A percentile compares a stretch with the other conserved stretches of the same genome.
Evolutionary conservation across 805 yeast genomes (phyloP).

Genomic region (Candida pini): DNA sequence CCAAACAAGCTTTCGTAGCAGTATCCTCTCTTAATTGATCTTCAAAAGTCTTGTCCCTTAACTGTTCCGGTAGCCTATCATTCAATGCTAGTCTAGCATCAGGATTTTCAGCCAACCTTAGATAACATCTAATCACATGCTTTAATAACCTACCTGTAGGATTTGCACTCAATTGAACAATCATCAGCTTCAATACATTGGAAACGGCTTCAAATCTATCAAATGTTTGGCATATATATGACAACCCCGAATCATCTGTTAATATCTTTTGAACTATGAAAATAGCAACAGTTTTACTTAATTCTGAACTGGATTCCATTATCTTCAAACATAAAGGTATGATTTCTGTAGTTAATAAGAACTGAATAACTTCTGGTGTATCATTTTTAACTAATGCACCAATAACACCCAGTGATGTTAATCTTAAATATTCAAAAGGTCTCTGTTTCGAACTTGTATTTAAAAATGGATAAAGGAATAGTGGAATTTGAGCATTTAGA

Average conservation of each 20-base stretch:
- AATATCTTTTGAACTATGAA: constrained; percentile 91
- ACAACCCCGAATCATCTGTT: constrained; percentile 85
- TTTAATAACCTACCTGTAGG: constrained; percentile 82
- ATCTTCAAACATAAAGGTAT: constrained; percentile 91
- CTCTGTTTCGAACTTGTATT: constrained; percentile 88
- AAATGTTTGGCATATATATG: constrained; percentile 90
- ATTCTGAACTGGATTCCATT: constrained; percentile 92
- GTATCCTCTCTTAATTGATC: constrained; percentile 76
- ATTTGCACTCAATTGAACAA: constrained; percentile 70
- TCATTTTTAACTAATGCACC: constrained; percentile 97
- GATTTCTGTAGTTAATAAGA: constrained; percentile 89
- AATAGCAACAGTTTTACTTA: constrained; percentile 93
- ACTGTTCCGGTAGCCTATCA: constrained; percentile 77
- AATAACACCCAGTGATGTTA: constrained; percentile 92
- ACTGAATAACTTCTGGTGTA: constrained; percentile 89
- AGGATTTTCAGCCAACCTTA: constrained; percentile 81
- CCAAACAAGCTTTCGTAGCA: constrained; percentile 80
- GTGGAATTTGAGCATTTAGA: constrained; percentile 84
- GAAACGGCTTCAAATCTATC: constrained; percentile 94
- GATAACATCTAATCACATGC: constrained; percentile 90
- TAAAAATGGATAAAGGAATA: constrained; percentile 88
- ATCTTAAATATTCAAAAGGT: constrained; percentile 87
- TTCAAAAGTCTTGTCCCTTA: constrained; percentile 82
- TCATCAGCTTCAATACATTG: constrained; percentile 78
- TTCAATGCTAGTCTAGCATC: constrained; percentile 87